Evolutionary conservation across 495 filamentous ascomycete genomes (phyloP).

Genomic region (Penicillium ochrochloron): DNA sequence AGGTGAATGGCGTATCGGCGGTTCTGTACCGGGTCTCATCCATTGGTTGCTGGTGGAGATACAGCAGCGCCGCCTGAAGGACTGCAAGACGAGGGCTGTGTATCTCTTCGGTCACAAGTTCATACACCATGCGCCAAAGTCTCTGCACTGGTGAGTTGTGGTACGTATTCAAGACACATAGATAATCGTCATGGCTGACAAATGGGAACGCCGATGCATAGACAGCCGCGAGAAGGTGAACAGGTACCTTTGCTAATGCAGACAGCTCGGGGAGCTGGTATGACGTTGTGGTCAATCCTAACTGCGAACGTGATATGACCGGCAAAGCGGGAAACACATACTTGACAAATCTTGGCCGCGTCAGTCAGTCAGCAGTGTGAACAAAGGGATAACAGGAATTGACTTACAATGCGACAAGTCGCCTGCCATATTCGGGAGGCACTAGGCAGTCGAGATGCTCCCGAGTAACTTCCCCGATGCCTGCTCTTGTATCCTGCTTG

Average conservation of each 20-base stretch:
- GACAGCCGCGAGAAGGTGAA: background rate
- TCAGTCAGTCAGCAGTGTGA: background rate
- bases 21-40: constrained; percentile 26
- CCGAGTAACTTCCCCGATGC: background rate
- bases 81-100: constrained; percentile 41
- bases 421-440: background rate
- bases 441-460: background rate
- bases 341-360: background rate
- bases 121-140: constrained; percentile 41
- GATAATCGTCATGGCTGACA: constrained; percentile 36
- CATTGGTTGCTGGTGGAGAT: constrained; percentile 34
- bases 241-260: background rate
- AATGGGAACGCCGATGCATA: constrained; percentile 21
- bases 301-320: background rate
- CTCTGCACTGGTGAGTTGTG: constrained; percentile 31
- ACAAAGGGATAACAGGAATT: background rate
- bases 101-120: constrained; percentile 40
- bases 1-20: constrained; percentile 41
- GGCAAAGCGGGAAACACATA: background rate
- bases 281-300: background rate
- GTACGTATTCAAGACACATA: constrained; percentile 39
- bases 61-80: constrained; percentile 41
- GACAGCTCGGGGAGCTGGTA: background rate
- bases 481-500: background rate
- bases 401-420: background rate